Base-by-base conservation (phyloP, 192 early-diverging fungal genomes). In the Helicostylum pulchrum region DNA sequence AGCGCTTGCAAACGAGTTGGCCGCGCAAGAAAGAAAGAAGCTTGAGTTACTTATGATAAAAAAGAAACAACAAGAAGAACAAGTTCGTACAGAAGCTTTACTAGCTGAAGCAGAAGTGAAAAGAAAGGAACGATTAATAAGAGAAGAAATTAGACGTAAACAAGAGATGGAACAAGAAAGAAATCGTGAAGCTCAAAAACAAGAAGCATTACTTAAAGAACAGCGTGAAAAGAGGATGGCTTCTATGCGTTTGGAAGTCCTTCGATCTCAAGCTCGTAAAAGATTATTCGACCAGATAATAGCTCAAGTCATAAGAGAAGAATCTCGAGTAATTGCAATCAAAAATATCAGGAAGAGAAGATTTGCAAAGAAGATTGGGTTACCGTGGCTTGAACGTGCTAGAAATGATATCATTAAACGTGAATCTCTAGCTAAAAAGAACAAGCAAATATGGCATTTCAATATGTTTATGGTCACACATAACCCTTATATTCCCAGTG, bases 311-410 rank as follows among this genome's bases (percentile, higher is more conserved):
- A 39, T 52, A 17, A 30, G 12, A 10, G 39, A 46, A 47, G 43
- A 42, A 12, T 54, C 32, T 34, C 10, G 21, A n/a, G 36, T 39
- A 17, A 48, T 10, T 19, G 8, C 53, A 39, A 26, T 19, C 1
- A 6, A 56, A 53, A 21, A 62, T 61, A 49, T 47, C 31, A 34
- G 15, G 46, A 34, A 48, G 20, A 50, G 10, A 57, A 65, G 31
- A 31, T 39, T 31, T 21, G 48, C 12, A 53, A 56, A 48, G 20
- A 34, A 3, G 15, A 17, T 19, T 36, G 31, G 53, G 17, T 55
- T 34, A 55, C 34, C 34, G 3, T 36, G 34, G 34, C 7, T 36
- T 3, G 4, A 36, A 36, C 3, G 34, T 36, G 34, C 34, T 5
- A 36, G 34, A 7, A 36, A 36, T 7, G 7, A 7, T 5, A 36